A percentile compares a stretch with the other conserved stretches of the same genome.
phyloP scores from a whole-genome alignment of 768 basidiomycete species.

The Naganishia randhawae region DNA sequence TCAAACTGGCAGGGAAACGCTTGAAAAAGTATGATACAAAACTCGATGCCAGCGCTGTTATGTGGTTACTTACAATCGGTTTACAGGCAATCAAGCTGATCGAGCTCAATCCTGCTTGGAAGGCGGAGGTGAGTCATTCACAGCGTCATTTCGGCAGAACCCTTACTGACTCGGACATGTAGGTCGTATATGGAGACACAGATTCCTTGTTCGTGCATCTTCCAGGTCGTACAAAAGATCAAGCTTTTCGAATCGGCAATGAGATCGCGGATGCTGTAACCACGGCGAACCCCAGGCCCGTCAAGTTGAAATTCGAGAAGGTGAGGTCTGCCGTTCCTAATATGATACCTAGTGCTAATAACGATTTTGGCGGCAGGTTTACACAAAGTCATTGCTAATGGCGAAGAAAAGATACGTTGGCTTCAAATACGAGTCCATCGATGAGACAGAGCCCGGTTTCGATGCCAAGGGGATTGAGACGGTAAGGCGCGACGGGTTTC shows the following conservation, averaged over 20 bases:
- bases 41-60: background rate
- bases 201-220: conserved; percentile 91
- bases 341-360: background rate
- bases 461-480: conserved; percentile 99
- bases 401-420: conserved; percentile 99
- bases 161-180: background rate
- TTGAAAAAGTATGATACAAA: conserved; percentile 69
- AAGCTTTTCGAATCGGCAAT: conserved; percentile 86
- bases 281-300: conserved; percentile 74
- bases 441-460: conserved; percentile 73
- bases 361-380: conserved; percentile 66
- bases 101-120: conserved; percentile 74
- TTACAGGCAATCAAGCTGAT: conserved; percentile 80
- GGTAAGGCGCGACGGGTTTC: conserved; percentile 83
- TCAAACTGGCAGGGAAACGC: conserved; percentile 87
- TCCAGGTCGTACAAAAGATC: conserved; percentile 83
- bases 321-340: conserved; percentile 52
- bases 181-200: conserved; percentile 93
- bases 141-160: background rate
- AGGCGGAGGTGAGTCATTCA: conserved; percentile 56
- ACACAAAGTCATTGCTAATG: conserved; percentile 88
- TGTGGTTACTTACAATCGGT: background rate
- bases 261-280: conserved; percentile 89
- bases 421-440: conserved; percentile 83
- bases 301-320: conserved; percentile 98